phyloP scores from a whole-genome alignment of 2,329 filamentous ascomycete species.

The Tolypocladium guangdongense region DNA sequence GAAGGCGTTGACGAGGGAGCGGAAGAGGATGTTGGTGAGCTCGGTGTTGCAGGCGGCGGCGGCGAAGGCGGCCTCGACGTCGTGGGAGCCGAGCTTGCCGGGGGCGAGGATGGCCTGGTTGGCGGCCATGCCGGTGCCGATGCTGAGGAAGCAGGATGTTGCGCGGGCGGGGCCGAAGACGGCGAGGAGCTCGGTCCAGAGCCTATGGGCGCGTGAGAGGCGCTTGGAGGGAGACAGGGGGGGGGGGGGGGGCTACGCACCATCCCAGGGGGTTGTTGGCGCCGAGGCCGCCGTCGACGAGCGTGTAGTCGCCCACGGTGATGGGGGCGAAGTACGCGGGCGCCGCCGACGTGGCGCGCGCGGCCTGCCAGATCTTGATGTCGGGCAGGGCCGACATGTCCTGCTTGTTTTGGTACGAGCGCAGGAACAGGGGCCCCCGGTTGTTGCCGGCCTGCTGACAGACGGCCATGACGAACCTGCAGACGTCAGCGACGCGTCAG shows the following conservation, averaged over 20 bases:
- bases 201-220: background rate
- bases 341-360: slow-evolving; percentile 3
- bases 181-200: slow-evolving; percentile 5
- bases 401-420: slow-evolving; percentile 4
- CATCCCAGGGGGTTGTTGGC: slow-evolving; percentile 1
- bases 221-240: too few species aligned
- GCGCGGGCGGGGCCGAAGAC: slow-evolving; percentile 4
- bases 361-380: slow-evolving; percentile 5
- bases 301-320: background rate
- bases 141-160: slow-evolving; percentile 7
- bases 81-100: background rate
- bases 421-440: slow-evolving; percentile 1
- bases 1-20: slow-evolving; percentile 5
- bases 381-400: slow-evolving; percentile 1
- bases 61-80: background rate
- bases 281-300: slow-evolving; percentile 4
- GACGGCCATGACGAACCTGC: slow-evolving; percentile 4
- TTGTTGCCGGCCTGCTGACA: background rate
- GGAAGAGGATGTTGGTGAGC: slow-evolving; percentile 5
- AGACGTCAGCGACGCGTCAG: too few species aligned
- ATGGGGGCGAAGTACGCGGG: slow-evolving; percentile 3
- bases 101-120: slow-evolving; percentile 1
- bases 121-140: slow-evolving; percentile 4
- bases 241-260: background rate
- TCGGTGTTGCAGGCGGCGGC: slow-evolving; percentile 5